phyloP scores from a whole-genome alignment of 192 early-diverging fungal species.

The Thoreauomyces humboldtii region DNA sequence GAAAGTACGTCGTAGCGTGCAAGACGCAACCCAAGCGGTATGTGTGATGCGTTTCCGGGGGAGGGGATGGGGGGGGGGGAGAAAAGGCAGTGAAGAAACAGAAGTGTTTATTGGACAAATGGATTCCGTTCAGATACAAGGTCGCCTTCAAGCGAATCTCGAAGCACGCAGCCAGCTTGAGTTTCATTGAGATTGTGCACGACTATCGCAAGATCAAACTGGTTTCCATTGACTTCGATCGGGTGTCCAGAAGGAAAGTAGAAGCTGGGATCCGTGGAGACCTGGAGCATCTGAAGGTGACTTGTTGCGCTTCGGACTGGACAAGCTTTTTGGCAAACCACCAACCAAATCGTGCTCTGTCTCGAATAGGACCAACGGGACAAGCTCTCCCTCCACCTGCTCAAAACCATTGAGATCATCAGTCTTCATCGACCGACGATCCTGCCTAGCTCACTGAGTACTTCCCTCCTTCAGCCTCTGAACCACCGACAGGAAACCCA shows the following conservation, averaged over 20 bases:
- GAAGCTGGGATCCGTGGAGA: slow-evolving; percentile 3
- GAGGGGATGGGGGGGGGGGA: background rate
- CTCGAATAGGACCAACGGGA: background rate
- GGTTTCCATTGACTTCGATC: slow-evolving; percentile 29
- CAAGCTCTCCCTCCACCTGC: background rate
- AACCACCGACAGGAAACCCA: background rate
- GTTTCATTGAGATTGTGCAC: slow-evolving; percentile 33
- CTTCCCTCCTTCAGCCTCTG: background rate
- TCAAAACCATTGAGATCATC: slow-evolving; percentile 1
- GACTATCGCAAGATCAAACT: slow-evolving; percentile 28
- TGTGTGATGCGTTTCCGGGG: background rate
- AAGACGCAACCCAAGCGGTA: slow-evolving; percentile 25
- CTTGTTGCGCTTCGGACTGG: slow-evolving; percentile 1
- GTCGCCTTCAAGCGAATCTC: background rate
- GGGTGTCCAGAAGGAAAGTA: slow-evolving; percentile 25
- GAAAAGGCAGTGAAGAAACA: background rate
- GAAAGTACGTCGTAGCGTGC: slow-evolving; percentile 25
- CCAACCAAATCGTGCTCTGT: background rate
- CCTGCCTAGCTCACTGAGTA: background rate
- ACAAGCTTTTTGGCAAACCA: background rate
- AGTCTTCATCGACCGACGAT: background rate
- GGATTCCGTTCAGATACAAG: background rate
- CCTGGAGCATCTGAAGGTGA: background rate
- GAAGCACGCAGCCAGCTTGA: background rate
- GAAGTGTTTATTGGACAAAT: background rate